Evolutionary conservation across 306 rosid genomes (phyloP), one percentile per base, ranked within the genome.

Genomic region (Alnus rubra): DNA sequence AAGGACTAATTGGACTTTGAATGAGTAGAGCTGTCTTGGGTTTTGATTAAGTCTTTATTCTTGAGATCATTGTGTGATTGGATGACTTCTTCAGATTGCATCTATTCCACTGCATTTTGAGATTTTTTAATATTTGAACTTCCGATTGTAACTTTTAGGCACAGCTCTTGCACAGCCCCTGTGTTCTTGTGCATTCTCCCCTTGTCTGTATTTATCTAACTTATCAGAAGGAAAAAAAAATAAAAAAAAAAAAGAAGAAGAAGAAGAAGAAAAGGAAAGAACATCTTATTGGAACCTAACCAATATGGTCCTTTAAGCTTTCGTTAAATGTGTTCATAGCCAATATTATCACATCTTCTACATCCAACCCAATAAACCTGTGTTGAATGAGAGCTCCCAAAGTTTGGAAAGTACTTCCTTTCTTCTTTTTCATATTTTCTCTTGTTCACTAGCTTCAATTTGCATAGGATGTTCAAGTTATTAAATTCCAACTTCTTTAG

Each of bases 71-170:
- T 65, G 6, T 15, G 5, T 14, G 23, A 39, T 65, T 65, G 49
- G 28, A 15, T 65, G 23, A 37, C 30, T 39, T 1, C 13, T 65
- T 39, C 37, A 65, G 71, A 15, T 19, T 39, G 23, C 49, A 65
- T 30, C 69, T 5, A 63, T 65, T 65, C 18, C 71, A 15, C 19
- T 65, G 7, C 12, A 3, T 37, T 3, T 39, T 37, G 37, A 39
- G 71, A 42, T 67, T 67, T 65, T 65, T 33, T 39, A n/a, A 67
- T 67, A 48, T 67, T 64, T 67, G 50, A 67, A 67, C 71, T 14
- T 7, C 48, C 14, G 5, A 67, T 37, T 67, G 14, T 8, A 37
- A 67, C 48, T 39, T 65, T 2, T 67, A 18, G 50, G 50, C 42
- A 45, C 71, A 37, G 50, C 50, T 37, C 47, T 64, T 33, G 70